Conservation (phyloP, 441 rosid genomes). For the Syzygium syzygioides region DNA sequence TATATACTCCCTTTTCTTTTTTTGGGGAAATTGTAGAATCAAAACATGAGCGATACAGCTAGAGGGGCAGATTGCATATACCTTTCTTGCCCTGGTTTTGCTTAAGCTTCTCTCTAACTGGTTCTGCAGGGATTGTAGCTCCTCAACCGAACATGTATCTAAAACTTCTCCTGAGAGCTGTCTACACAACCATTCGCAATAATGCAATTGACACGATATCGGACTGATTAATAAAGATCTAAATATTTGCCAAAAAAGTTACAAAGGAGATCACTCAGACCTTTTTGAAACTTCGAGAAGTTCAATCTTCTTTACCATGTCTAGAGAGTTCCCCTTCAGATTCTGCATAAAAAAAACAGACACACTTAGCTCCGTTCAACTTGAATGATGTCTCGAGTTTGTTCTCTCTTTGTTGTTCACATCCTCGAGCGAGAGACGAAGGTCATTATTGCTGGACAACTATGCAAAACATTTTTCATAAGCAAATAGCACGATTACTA, state of each 20-base stretch:
- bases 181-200: conserved; percentile 22
- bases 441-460: background rate
- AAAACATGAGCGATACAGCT: background rate
- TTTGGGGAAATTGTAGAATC: background rate
- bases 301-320: conserved; percentile 55
- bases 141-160: conserved; percentile 49
- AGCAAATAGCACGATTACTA: background rate
- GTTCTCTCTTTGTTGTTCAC: background rate
- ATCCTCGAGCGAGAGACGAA: background rate
- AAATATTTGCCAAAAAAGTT: background rate
- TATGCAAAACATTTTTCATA: background rate
- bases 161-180: conserved; percentile 58
- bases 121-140: conserved; percentile 56
- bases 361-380: background rate
- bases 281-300: conserved; percentile 50
- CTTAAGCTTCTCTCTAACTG: conserved; percentile 67
- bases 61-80: conserved; percentile 2
- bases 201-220: background rate
- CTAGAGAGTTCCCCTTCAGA: conserved; percentile 32
- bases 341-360: conserved; percentile 21
- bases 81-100: conserved; percentile 78
- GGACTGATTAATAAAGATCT: background rate
- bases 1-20: background rate
- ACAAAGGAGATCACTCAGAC: conserved; percentile 20
- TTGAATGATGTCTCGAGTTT: background rate